Base-by-base conservation (phyloP, 164 flowering plant genomes). In the Macadamia tetraphylla region DNA sequence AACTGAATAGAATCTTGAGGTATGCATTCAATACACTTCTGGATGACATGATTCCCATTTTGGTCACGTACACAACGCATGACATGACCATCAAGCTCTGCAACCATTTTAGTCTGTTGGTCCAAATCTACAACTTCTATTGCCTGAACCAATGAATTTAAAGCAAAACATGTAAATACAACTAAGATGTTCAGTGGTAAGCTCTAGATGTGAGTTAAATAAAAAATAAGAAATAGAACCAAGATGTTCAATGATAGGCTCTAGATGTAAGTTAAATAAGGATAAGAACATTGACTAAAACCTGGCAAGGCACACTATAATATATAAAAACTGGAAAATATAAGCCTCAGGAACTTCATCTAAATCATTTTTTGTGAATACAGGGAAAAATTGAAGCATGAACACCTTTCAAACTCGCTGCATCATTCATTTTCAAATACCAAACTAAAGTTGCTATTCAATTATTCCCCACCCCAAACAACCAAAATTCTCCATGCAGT, bases 31-130 rank as follows among this genome's bases (percentile, higher is more conserved):
- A 92, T 92, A 68, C 95, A 89, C 83, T 91, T 91, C 80, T 91
- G 97, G 30, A 91, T 83, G 63, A 91, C 97, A 81, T 91, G 97
- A 70, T 91, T 91, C 63, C 97, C 97, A 77, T 91, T 91, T 75
- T 91, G 97, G 76, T 91, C 97, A 65, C 91, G 90, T 9, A 91
- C 97, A 73, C 97, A 91, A 5, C 91, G 88, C 90, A 87, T 89
- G 44, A 91, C 70, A 69, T 87, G 71, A 52, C 71, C 71, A 53
- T 72, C 75, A 43, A 72, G 75, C 58, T 72, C 75, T 43, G 66
- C 62, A 7, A 72, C 75, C 75, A 72, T 72, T 13, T 67, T 46
- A 12, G 58, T 72, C 58, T 72, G 75, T 65, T 72, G 70, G 66
- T 72, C 70, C 67, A 72, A 62, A 72, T 72, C 75, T 53, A 72